phyloP scores from a whole-genome alignment of 495 filamentous ascomycete species.

The Talaromyces thailandensis region DNA sequence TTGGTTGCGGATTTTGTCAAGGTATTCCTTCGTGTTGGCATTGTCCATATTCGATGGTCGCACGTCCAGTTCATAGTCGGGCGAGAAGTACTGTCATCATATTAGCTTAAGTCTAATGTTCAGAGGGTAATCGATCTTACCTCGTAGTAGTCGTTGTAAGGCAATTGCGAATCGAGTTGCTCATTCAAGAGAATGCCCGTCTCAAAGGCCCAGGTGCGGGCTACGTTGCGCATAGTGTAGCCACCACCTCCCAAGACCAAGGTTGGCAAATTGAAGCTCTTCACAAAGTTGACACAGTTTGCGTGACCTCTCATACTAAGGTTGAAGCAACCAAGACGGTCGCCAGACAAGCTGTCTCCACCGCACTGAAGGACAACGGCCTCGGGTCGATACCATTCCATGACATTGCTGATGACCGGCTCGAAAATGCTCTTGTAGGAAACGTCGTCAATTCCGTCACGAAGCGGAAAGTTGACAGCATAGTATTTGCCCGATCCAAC shows the following conservation, averaged over 20 bases:
- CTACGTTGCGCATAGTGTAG: conserved; percentile 98
- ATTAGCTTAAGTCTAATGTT: conserved; percentile 19
- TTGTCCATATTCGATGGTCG: conserved; percentile 99
- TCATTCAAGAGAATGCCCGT: conserved; percentile 84
- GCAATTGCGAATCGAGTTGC: conserved; percentile 69
- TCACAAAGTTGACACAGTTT: conserved; percentile 94
- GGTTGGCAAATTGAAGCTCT: conserved; percentile 83
- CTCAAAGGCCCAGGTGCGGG: conserved; percentile 94
- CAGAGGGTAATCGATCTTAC: conserved; percentile 42
- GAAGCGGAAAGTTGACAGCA: conserved; percentile 91
- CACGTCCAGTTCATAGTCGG: conserved; percentile 93
- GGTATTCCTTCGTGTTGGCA: conserved; percentile 86
- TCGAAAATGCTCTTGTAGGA: conserved; percentile 95
- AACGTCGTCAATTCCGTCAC: conserved; percentile 88
- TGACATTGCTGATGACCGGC: conserved; percentile 83
- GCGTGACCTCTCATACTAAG: conserved; percentile 95
- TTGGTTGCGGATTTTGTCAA: conserved; percentile 88
- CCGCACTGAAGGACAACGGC: conserved; percentile 96
- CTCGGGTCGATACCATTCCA: conserved; percentile 92
- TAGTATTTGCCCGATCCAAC: conserved; percentile 91
- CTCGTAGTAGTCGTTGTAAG: conserved; percentile 98
- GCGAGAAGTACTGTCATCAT: conserved; percentile 75
- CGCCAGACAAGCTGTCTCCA: conserved; percentile 88
- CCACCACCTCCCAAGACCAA: conserved; percentile 91
- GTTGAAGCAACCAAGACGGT: conserved; percentile 95